Evolutionary conservation across 495 filamentous ascomycete species (phyloP).

Genomic region (Apodospora peruviana): DNA sequence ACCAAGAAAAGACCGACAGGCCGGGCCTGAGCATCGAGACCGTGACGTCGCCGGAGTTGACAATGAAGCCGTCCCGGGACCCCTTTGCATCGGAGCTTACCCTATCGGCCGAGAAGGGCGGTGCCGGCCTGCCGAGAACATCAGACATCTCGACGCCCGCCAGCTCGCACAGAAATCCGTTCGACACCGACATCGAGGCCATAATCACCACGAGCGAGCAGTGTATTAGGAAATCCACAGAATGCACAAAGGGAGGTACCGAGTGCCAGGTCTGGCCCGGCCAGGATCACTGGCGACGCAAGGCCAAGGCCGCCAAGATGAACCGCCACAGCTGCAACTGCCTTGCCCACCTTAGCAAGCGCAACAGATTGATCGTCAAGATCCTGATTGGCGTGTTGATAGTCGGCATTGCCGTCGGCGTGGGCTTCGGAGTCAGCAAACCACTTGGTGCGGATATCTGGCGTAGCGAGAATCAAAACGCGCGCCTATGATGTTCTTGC

Average conservation of each 20-base stretch:
- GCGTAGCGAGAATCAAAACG: slow-evolving; percentile 28
- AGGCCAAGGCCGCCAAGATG: slow-evolving; percentile 43
- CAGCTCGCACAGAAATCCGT: slow-evolving; percentile 32
- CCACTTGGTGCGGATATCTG: slow-evolving; percentile 42
- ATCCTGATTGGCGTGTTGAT: slow-evolving; percentile 37
- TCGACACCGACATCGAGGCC: slow-evolving; percentile 45
- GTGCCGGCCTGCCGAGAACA: slow-evolving; percentile 15
- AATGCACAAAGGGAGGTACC: slow-evolving; percentile 23
- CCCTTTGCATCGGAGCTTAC: slow-evolving; percentile 23
- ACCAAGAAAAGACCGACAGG: slow-evolving; percentile 21
- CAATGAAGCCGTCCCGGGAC: slow-evolving; percentile 22
- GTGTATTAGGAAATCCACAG: slow-evolving; percentile 25
- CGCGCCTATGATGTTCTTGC: neutral
- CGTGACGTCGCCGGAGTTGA: slow-evolving; percentile 10
- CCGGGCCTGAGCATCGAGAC: slow-evolving; percentile 29
- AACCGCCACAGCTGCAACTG: slow-evolving; percentile 38
- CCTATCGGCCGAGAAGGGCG: slow-evolving; percentile 22
- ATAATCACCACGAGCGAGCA: slow-evolving; percentile 31
- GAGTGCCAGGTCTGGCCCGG: slow-evolving; percentile 47
- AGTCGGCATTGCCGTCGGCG: slow-evolving; percentile 40
- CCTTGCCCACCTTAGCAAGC: slow-evolving; percentile 39
- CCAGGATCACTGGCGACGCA: slow-evolving; percentile 44
- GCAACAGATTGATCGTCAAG: slow-evolving; percentile 40
- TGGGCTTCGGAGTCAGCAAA: slow-evolving; percentile 47
- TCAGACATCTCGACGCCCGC: slow-evolving; percentile 33